phyloP scores from a whole-genome alignment of 208 protist species.

The Acanthamoeba quina region DNA sequence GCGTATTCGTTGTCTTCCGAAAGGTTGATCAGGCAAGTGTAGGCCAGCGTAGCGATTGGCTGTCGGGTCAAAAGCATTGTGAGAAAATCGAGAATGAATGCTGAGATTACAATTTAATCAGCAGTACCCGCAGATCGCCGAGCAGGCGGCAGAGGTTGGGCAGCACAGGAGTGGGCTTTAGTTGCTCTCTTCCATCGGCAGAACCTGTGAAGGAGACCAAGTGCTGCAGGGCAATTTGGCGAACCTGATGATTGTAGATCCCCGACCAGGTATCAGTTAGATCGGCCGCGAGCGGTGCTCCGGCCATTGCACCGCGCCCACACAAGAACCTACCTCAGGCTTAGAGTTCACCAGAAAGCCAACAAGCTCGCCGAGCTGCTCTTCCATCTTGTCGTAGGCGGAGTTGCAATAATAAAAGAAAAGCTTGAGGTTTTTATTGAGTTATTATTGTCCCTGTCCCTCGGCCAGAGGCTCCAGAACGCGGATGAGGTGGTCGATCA shows the following conservation, averaged over 20 bases:
- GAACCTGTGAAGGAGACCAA: slow-evolving; percentile 39
- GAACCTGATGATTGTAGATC: neutral
- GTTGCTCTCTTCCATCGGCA: slow-evolving; percentile 14
- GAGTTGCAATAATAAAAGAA: neutral
- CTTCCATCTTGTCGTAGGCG: slow-evolving; percentile 56
- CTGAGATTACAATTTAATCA: neutral
- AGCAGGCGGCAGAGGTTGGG: slow-evolving; percentile 46
- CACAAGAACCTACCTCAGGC: slow-evolving; percentile 59
- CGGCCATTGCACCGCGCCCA: neutral
- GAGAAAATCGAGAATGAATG: neutral
- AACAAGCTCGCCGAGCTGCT: slow-evolving; percentile 46
- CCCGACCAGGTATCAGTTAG: no score
- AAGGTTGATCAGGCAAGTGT: slow-evolving; percentile 73
- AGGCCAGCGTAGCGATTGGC: slow-evolving; percentile 61
- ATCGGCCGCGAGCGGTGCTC: no score
- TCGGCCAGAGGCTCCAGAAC: slow-evolving; percentile 76
- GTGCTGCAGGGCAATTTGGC: slow-evolving; percentile 71
- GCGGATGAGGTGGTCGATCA: slow-evolving; percentile 80
- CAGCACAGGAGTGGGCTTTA: slow-evolving; percentile 25
- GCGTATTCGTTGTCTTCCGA: slow-evolving; percentile 68
- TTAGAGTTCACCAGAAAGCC: slow-evolving; percentile 66
- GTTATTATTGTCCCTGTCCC: neutral
- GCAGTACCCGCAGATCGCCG: slow-evolving; percentile 41
- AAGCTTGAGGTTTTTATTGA: neutral
- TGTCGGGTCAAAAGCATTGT: neutral